Conservation (phyloP, 169 alveolate genomes). For the Plasmodium inui region DNA sequence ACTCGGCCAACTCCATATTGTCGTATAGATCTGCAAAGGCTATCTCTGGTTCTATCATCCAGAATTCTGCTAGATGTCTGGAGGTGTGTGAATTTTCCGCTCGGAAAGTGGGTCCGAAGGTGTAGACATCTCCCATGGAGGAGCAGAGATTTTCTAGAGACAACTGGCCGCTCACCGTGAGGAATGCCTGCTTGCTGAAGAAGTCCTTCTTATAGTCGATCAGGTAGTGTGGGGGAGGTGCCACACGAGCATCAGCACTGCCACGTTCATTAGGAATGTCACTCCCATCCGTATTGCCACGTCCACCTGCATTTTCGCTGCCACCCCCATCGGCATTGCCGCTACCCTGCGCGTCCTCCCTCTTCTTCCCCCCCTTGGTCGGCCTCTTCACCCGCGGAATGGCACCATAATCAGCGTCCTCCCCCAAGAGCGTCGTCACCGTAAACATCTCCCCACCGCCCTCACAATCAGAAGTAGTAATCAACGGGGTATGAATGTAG, state of each 20-base stretch:
- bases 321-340: not conserved
- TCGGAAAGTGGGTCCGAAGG: slow-evolving; percentile 99
- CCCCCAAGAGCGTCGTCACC: slow-evolving; percentile 94
- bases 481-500: slow-evolving; percentile 98
- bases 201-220: slow-evolving; percentile 94
- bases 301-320: no score
- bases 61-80: slow-evolving; percentile 98
- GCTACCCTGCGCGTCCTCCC: slow-evolving; percentile 16
- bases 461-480: slow-evolving; percentile 99
- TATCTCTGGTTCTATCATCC: slow-evolving; percentile 99
- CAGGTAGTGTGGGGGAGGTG: slow-evolving; percentile 9
- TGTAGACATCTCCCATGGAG: slow-evolving; percentile 97
- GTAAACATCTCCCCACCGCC: slow-evolving; percentile 99
- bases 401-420: slow-evolving; percentile 77
- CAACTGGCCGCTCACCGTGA: slow-evolving; percentile 98
- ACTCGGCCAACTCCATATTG: slow-evolving; percentile 98
- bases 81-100: slow-evolving; percentile 98
- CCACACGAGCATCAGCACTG: not conserved
- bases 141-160: slow-evolving; percentile 95
- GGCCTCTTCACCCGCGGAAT: slow-evolving; percentile 44
- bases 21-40: slow-evolving; percentile 95
- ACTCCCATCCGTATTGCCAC: no score
- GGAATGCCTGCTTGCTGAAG: slow-evolving; percentile 95
- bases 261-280: no score
- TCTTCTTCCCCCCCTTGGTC: slow-evolving; percentile 20